Base-by-base conservation (phyloP, 202 grass and related monocot species). In the Elaeis oleifera region DNA sequence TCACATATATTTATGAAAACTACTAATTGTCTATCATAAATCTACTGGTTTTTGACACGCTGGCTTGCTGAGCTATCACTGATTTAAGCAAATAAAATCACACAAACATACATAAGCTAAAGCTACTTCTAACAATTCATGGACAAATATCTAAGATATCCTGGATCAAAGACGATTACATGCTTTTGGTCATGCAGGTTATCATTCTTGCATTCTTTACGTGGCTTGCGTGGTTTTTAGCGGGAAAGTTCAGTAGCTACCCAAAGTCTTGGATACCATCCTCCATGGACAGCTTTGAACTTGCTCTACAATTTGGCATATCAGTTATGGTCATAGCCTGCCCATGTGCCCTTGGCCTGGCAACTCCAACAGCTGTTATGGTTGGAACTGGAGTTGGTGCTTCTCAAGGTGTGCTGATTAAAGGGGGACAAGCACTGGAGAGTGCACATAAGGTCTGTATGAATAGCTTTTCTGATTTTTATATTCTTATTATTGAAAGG, bases 291-390 rank as follows among this genome's bases (percentile, higher is more conserved):
- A 86, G 84, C 49, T 97, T 97, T 84, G 81, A 91, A 70, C 71
- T 97, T 23, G 88, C 92, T 60, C 92, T 97, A 59, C 84, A 97
- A 65, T 97, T 97, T 0, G 92, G 92, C 15, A 91, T 97, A 86
- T 97, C 92, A 14, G 87, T 90, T 78, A 83, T 97, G 92, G 92
- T 97, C 19, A 91, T 97, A 74, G 92, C 92, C 54, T 97, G 92
- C 56, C 92, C 92, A 54, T 97, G 92, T 8, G 81, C 92, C 13
- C 74, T 97, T 64, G 92, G 87, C 18, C 65, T 97, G 16, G 92
- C 92, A 48, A 97, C 92, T 68, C 92, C 92, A 65, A 97, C 92
- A 28, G 92, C 92, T 44, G 92, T 97, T 63, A 97, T 97, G 92
- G 88, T 97, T 81, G 92, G 86, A 26, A 92, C 88, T 54, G 92